A percentile compares a stretch with the other conserved stretches of the same genome.
Evolutionary conservation across 768 basidiomycete species (phyloP).

Genomic region (Serendipita sp.): DNA sequence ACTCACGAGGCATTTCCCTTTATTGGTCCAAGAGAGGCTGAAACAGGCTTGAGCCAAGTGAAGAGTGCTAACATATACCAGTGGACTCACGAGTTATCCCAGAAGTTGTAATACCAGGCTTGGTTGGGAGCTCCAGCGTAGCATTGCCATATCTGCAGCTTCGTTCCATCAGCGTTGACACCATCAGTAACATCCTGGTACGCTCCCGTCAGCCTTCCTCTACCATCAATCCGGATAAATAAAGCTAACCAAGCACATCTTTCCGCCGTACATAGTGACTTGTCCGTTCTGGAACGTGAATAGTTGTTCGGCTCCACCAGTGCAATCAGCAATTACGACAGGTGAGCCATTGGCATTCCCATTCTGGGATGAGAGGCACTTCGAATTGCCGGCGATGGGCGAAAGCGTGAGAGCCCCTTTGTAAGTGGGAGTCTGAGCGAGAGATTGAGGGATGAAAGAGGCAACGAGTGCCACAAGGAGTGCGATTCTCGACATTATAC

Average conservation of each 20-base stretch:
- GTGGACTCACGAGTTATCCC: background rate
- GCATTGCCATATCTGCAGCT: slow-evolving; percentile 34
- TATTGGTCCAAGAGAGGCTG: background rate
- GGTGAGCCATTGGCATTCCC: slow-evolving; percentile 24
- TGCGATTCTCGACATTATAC: slow-evolving; percentile 12
- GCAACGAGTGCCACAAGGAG: too few relatives aligned
- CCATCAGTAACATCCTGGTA: background rate
- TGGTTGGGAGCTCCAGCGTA: background rate
- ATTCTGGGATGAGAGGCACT: background rate
- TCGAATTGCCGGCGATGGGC: background rate
- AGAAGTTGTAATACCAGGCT: slow-evolving; percentile 3
- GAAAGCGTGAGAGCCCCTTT: background rate
- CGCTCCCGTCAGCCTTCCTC: background rate
- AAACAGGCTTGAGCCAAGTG: background rate
- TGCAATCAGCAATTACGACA: slow-evolving; percentile 33
- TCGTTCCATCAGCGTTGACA: background rate
- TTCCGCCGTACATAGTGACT: slow-evolving; percentile 21
- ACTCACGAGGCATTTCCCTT: background rate
- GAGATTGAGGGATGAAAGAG: too few relatives aligned
- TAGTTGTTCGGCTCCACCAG: slow-evolving; percentile 27
- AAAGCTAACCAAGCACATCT: slow-evolving; percentile 34
- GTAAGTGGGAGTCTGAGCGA: background rate
- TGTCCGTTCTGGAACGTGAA: slow-evolving; percentile 24
- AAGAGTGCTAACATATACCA: background rate
- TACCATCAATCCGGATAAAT: slow-evolving; percentile 18